Base-by-base conservation (phyloP, 1,139 yeast species). In the Scheffersomyces quercinus region DNA sequence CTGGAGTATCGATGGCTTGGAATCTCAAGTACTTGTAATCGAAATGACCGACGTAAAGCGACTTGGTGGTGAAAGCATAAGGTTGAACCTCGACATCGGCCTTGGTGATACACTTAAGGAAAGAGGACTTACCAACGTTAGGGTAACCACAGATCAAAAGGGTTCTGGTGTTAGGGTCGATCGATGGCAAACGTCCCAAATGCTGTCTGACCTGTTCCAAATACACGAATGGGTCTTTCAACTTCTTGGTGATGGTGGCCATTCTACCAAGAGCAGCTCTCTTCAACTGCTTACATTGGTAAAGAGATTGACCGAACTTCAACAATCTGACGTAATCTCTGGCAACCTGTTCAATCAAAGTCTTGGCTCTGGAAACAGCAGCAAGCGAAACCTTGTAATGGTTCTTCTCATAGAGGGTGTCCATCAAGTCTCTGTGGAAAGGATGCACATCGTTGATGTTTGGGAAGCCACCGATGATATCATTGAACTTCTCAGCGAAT, bases 21-120 rank as follows among this genome's bases (percentile, higher is more conserved):
- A 93, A 93, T 62, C 99, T 79, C 63, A 93, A 77, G 69, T 93
- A 95, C 73, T 93, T 93, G 76, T 93, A 93, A 70, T 93, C 99
- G 67, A 93, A 93, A 71, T 91, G 98, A 52, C 98, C 98, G 48
- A 91, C 98, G 61, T 88, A 91, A 55, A 91, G 75, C 37, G 96
- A 87, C 71, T 91, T 91, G 50, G 98, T 91, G 56, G 98, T 91
- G 81, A 93, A 93, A 38, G 99, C 99, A 69, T 93, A 93, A 33
- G 99, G 99, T 70, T 95, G 99, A 50, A 95, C 99, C 60, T 93
- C 99, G 48, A 93, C 99, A 59, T 93, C 98, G 30, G 99, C 99
- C 61, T 95, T 88, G 50, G 99, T 93, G 68, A 95, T 88, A 67
- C 95, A 83, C 62, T 83, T 81, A 68, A 93, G 79, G 71, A 93